Conservation (phyloP, 257 asterid genomes). For the Scutellaria barbata region DNA sequence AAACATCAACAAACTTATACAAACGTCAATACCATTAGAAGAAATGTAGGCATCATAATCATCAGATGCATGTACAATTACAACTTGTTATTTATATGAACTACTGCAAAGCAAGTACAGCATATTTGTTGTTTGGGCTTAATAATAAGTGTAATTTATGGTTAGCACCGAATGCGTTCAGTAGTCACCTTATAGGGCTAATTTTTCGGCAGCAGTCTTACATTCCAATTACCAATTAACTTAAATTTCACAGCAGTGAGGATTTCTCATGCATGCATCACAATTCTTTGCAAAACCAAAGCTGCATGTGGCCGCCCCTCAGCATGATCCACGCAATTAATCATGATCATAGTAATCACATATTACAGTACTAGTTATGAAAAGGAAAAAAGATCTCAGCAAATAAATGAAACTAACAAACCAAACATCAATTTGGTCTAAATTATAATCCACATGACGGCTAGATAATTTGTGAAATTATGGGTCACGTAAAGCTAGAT, state of each 20-base stretch:
- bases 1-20: conserved; percentile 28
- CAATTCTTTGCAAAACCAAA: too few relatives aligned
- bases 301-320: too few relatives aligned
- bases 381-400: background rate
- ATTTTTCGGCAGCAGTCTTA: background rate
- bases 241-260: background rate
- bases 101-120: background rate
- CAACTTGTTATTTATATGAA: background rate
- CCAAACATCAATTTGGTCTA: conserved; percentile 17
- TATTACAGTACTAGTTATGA: background rate
- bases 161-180: background rate
- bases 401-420: background rate
- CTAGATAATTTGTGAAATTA: background rate
- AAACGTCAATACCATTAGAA: conserved; percentile 12
- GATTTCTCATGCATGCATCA: background rate
- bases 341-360: too few relatives aligned
- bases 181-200: conserved; percentile 1
- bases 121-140: conserved; percentile 5
- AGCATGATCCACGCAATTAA: too few relatives aligned
- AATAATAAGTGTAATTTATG: background rate
- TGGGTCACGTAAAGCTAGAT: background rate
- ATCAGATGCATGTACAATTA: conserved; percentile 13
- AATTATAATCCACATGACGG: background rate
- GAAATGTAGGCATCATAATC: conserved; percentile 14
- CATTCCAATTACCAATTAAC: conserved; percentile 1